Conservation (phyloP, 768 basidiomycete genomes). For the Russula abietina region DNA sequence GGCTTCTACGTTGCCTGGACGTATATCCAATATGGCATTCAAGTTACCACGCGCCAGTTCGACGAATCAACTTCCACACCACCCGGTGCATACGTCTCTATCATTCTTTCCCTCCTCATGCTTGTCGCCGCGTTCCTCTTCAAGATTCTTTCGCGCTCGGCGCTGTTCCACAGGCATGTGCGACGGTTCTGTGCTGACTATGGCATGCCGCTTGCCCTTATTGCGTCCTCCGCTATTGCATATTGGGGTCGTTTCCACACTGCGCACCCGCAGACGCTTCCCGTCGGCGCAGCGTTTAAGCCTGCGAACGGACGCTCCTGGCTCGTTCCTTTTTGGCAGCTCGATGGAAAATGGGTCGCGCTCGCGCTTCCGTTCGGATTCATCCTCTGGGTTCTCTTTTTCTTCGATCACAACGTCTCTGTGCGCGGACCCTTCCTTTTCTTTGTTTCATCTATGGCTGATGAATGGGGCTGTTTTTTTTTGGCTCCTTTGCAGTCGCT, state of each 20-base stretch:
- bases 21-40: constrained; percentile 84
- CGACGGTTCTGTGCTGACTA: constrained; percentile 79
- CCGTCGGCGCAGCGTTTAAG: constrained; percentile 60
- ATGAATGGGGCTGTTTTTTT: neutral
- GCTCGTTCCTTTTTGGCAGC: constrained; percentile 85
- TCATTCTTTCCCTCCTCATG: constrained; percentile 75
- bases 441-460: neutral
- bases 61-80: constrained; percentile 30
- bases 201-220: constrained; percentile 83
- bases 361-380: constrained; percentile 87
- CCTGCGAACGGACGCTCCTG: constrained; percentile 69
- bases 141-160: constrained; percentile 52
- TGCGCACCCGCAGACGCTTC: constrained; percentile 58
- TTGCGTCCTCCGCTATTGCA: constrained; percentile 69
- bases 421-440: constrained; percentile 38
- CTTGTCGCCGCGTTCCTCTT: constrained; percentile 70
- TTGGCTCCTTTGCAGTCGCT: constrained; percentile 49
- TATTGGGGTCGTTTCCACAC: constrained; percentile 79
- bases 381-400: constrained; percentile 85
- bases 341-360: constrained; percentile 84
- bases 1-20: constrained; percentile 92
- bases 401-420: constrained; percentile 93
- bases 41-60: constrained; percentile 75
- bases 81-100: constrained; percentile 52
- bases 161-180: constrained; percentile 67